Percentiles rank a stretch among this genome's conserved stretches.
Evolutionary conservation across 1,284 basidiomycete species (phyloP).

Genomic region (Dichomitus squalens): DNA sequence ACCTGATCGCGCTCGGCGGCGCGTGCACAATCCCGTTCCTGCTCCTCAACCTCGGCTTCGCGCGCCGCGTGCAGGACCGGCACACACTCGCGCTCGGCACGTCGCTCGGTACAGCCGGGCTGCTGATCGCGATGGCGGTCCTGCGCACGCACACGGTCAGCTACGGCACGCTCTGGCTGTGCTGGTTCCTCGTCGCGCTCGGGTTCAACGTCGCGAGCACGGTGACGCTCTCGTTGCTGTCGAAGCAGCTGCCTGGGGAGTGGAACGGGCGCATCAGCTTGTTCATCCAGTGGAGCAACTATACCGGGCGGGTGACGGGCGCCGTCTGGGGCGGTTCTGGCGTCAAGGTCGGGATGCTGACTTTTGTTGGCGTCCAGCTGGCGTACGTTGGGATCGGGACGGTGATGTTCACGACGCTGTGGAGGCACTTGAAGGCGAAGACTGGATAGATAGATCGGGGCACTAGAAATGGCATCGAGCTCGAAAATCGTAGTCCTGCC

Average conservation of each 20-base stretch:
- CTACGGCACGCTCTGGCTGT: slow-evolving; percentile 57
- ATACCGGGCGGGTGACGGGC: slow-evolving; percentile 60
- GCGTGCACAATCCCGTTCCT: slow-evolving; percentile 67
- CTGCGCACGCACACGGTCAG: slow-evolving; percentile 43
- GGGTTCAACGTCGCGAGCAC: slow-evolving; percentile 40
- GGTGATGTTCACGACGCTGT: slow-evolving; percentile 54
- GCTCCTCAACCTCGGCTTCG: slow-evolving; percentile 58
- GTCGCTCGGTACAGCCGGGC: slow-evolving; percentile 48
- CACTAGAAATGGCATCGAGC: too few relatives aligned
- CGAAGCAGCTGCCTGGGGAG: slow-evolving; percentile 63
- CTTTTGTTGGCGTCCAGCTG: slow-evolving; percentile 64
- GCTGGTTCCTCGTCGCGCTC: slow-evolving; percentile 69
- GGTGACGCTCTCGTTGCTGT: slow-evolving; percentile 35
- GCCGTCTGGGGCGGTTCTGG: slow-evolving; percentile 72
- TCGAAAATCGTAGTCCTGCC: too few relatives aligned
- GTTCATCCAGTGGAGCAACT: slow-evolving; percentile 71
- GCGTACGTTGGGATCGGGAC: slow-evolving; percentile 60
- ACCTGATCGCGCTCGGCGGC: slow-evolving; percentile 72
- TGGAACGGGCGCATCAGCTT: slow-evolving; percentile 62
- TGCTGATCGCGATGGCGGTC: slow-evolving; percentile 53
- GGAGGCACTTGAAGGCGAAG: slow-evolving; percentile 69
- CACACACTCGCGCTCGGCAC: slow-evolving; percentile 57
- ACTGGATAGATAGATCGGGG: slow-evolving; percentile 31
- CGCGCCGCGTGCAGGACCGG: slow-evolving; percentile 62
- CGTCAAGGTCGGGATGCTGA: slow-evolving; percentile 63